phyloP scores from a whole-genome alignment of 306 rosid genomes.

The Cyamopsis tetragonoloba region DNA sequence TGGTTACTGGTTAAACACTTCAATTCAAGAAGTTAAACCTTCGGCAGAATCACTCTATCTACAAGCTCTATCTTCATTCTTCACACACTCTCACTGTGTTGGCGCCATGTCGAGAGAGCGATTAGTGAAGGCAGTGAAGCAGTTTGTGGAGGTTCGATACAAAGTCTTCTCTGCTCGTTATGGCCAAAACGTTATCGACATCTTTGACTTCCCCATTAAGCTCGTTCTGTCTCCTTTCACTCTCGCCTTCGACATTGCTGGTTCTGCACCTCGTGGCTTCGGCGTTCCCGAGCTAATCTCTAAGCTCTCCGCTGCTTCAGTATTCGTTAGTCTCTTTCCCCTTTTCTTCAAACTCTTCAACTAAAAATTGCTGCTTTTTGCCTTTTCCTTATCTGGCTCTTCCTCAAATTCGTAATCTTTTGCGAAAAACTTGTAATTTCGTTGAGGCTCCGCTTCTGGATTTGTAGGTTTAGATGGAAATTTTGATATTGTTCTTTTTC shows the following conservation, averaged over 20 bases:
- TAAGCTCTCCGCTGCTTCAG: constrained; percentile 79
- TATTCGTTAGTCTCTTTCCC: constrained; percentile 58
- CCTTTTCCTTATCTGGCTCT: constrained; percentile 6
- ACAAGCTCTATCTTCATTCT: neutral
- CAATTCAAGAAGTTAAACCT: too few species aligned
- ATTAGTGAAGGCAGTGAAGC: constrained; percentile 44
- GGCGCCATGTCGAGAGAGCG: constrained; percentile 51
- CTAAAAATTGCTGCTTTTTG: neutral
- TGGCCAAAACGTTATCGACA: constrained; percentile 65
- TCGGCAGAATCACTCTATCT: too few species aligned
- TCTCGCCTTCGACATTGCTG: constrained; percentile 71
- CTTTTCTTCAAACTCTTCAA: too few species aligned
- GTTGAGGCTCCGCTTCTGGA: neutral
- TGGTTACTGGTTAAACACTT: too few species aligned
- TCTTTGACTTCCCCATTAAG: constrained; percentile 72
- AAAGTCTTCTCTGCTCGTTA: constrained; percentile 47
- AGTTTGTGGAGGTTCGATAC: constrained; percentile 51
- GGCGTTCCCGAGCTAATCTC: constrained; percentile 93
- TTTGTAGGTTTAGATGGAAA: neutral
- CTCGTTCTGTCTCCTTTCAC: constrained; percentile 76
- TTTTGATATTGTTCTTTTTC: neutral
- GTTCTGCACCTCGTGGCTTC: constrained; percentile 94
- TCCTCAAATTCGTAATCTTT: neutral
- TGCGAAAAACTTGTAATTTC: neutral
- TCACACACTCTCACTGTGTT: neutral